phyloP scores from a whole-genome alignment of 2,329 filamentous ascomycete species.

The Cyanodermella asteris region DNA sequence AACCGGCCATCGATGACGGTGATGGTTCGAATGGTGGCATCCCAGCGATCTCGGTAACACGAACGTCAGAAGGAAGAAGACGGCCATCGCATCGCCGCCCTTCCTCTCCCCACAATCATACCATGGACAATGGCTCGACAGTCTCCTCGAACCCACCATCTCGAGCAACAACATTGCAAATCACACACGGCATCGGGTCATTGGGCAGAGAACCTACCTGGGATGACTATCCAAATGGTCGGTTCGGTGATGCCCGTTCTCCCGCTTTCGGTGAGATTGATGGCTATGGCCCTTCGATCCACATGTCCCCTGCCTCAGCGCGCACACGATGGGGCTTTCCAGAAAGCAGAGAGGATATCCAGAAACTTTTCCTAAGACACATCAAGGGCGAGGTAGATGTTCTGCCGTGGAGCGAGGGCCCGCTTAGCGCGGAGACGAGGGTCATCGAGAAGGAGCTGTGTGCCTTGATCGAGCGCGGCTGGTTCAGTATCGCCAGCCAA shows the following conservation, averaged over 20 bases:
- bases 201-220: conserved; percentile 88
- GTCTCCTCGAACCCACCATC: conserved; percentile 39
- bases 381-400: conserved; percentile 40
- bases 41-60: background rate
- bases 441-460: conserved; percentile 59
- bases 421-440: conserved; percentile 56
- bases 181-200: conserved; percentile 79
- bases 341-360: conserved; percentile 47
- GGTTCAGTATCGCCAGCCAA: conserved; percentile 94
- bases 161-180: conserved; percentile 68
- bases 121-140: conserved; percentile 7
- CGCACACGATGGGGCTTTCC: conserved; percentile 72
- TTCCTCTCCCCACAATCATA: conserved; percentile 9
- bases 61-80: too few relatives aligned
- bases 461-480: conserved; percentile 57
- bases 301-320: conserved; percentile 70
- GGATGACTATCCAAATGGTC: conserved; percentile 94
- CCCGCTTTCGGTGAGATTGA: conserved; percentile 93
- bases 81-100: too few relatives aligned
- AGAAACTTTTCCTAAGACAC: conserved; percentile 56
- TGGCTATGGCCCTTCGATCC: conserved; percentile 85
- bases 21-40: background rate
- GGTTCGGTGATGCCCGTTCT: conserved; percentile 82
- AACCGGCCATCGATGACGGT: conserved; percentile 5
- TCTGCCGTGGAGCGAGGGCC: conserved; percentile 15